phyloP scores from a whole-genome alignment of 2,329 filamentous ascomycete species.

The Penicillium oxalicum region DNA sequence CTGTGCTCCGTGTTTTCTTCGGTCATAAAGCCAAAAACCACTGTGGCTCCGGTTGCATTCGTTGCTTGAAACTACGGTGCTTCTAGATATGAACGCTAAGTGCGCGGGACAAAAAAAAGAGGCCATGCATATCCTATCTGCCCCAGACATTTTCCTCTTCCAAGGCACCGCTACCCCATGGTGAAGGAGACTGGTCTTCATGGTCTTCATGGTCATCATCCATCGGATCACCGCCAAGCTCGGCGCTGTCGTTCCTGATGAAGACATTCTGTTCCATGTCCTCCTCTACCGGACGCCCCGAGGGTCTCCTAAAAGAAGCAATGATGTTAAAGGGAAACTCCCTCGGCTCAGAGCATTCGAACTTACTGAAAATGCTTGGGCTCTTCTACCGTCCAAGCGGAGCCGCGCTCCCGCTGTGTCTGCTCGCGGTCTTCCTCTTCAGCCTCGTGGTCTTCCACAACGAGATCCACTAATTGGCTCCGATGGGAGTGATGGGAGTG shows the following conservation, averaged over 20 bases:
- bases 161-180: slow-evolving; percentile 27
- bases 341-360: slow-evolving; percentile 2
- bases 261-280: slow-evolving; percentile 9
- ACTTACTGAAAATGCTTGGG: slow-evolving; percentile 30
- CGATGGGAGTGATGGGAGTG: slow-evolving; percentile 53
- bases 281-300: slow-evolving; percentile 27
- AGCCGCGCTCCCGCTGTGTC: slow-evolving; percentile 56
- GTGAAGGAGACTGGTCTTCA: slow-evolving; percentile 11
- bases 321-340: slow-evolving; percentile 13
- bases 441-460: slow-evolving; percentile 59
- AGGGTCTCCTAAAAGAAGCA: slow-evolving; percentile 24
- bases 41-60: too few relatives aligned
- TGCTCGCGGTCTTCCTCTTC: slow-evolving; percentile 58
- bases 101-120: background rate
- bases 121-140: slow-evolving; percentile 14
- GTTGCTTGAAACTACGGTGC: too few relatives aligned
- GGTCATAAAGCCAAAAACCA: too few relatives aligned
- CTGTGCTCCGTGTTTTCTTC: too few relatives aligned
- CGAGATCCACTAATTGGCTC: slow-evolving; percentile 61
- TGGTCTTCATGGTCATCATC: slow-evolving; percentile 8
- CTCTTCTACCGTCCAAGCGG: slow-evolving; percentile 52
- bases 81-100: background rate
- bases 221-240: background rate
- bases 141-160: slow-evolving; percentile 35
- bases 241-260: slow-evolving; percentile 5